Conservation (phyloP, 331 rosid species). For the Acacia pycnantha region DNA sequence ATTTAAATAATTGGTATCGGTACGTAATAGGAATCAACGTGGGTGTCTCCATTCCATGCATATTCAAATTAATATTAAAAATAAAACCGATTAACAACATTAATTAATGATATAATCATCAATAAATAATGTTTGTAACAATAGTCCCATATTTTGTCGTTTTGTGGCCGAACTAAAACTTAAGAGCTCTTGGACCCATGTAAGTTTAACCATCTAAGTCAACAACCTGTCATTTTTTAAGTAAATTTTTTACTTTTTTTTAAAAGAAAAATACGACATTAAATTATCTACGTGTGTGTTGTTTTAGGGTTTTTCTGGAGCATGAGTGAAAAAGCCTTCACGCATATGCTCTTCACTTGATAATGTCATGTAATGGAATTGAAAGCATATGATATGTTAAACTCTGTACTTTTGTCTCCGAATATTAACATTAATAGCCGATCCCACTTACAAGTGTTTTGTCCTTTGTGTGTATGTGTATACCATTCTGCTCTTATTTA, state of each 20-base stretch:
- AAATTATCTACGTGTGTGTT: neutral
- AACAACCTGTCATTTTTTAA: neutral
- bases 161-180: too few relatives aligned
- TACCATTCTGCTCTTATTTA: too few relatives aligned
- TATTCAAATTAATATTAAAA: neutral
- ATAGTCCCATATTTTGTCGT: neutral
- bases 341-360: too few relatives aligned
- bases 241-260: too few relatives aligned
- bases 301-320: too few relatives aligned
- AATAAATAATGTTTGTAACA: neutral
- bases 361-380: too few relatives aligned
- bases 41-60: constrained; percentile 16
- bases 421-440: too few relatives aligned
- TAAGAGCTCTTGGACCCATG: neutral
- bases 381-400: too few relatives aligned
- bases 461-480: too few relatives aligned
- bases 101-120: neutral
- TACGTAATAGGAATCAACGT: neutral
- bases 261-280: neutral
- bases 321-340: too few relatives aligned
- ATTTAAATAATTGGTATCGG: neutral
- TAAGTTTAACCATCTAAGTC: neutral
- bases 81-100: neutral
- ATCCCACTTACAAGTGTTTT: too few relatives aligned
- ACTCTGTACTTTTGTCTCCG: too few relatives aligned